Evolutionary conservation across 495 filamentous ascomycete species (phyloP).

Genomic region (Trypethelium eluteriae): DNA sequence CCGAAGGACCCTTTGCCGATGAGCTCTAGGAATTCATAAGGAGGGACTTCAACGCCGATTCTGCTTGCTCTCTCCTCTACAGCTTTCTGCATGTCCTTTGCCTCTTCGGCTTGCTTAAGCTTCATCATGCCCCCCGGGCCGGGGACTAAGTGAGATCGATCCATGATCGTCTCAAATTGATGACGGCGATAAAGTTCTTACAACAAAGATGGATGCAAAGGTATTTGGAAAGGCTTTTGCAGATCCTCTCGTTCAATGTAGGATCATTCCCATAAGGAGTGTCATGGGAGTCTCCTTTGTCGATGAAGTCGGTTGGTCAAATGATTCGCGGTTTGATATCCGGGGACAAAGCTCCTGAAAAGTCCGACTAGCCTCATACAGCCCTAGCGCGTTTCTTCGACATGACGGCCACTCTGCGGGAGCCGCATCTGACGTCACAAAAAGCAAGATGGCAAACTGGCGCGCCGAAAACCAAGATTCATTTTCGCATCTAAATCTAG

Average conservation of each 20-base stretch:
- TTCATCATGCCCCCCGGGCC: conserved; percentile 23
- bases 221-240: not conserved
- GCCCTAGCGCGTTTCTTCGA: not conserved
- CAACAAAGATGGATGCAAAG: not conserved
- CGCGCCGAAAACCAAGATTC: not conserved
- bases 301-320: not conserved
- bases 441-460: not conserved
- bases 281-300: not conserved
- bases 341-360: not conserved
- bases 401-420: too few relatives aligned
- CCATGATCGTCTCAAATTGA: conserved; percentile 15
- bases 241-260: not conserved
- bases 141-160: conserved; percentile 18
- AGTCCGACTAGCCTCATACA: not conserved
- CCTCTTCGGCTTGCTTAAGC: conserved; percentile 85
- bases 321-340: too few relatives aligned
- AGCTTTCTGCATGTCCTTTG: conserved; percentile 77
- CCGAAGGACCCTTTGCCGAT: conserved; percentile 96
- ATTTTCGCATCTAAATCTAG: too few relatives aligned
- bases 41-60: conserved; percentile 34
- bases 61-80: conserved; percentile 32
- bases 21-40: conserved; percentile 77
- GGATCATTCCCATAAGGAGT: not conserved
- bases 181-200: not conserved
- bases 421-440: not conserved